Evolutionary conservation across 352 stramenopile genomes (phyloP), one percentile per base, ranked within the genome.

Genomic region (Phytophthora foliorum): DNA sequence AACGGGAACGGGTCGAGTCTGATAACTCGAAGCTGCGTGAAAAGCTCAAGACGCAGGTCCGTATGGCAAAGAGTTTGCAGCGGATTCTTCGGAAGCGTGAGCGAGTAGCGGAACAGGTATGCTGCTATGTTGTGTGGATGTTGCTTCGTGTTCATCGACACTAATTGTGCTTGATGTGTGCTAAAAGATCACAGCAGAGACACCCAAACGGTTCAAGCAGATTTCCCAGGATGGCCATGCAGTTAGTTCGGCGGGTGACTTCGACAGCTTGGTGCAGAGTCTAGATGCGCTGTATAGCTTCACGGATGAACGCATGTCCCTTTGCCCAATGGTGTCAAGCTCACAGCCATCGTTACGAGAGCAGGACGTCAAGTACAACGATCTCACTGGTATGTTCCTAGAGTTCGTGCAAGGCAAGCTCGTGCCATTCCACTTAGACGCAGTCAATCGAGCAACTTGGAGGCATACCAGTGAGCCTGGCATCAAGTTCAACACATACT

Each of bases 1-100:
- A 77, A 42, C 65, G 66, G 11, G 38, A 70, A 6, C 10, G 66
- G 13, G 64, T 77, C 0, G 75, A 86, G 53, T 67, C 57, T 1
- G 78, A 86, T 56, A 85, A 89, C 44, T 54, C 63, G 10, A 74
- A 75, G 17, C 70, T 89, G 13, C 72, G 73, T n/a, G 54, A 73
- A 21, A 80, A 84, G 48, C 71, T 87, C 8, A 82, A 86, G 52
- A 74, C 63, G 31, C 73, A 84, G 25, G 54, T 84, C 17, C 69
- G 72, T 16, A 74, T 81, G 58, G 74, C 74, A 0, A 82, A 78
- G 32, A 75, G 60, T 9, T 49, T 82, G 36, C 74, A 82, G 50
- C 44, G 58, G 6, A 76, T 81, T 38, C 66, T 84, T 4, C 46
- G 29, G 21, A 82, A 80, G 27, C 62, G 69, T 24, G 64, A 80